phyloP scores from a whole-genome alignment of 2,329 filamentous ascomycete species.

The Aspergillus fructus region DNA sequence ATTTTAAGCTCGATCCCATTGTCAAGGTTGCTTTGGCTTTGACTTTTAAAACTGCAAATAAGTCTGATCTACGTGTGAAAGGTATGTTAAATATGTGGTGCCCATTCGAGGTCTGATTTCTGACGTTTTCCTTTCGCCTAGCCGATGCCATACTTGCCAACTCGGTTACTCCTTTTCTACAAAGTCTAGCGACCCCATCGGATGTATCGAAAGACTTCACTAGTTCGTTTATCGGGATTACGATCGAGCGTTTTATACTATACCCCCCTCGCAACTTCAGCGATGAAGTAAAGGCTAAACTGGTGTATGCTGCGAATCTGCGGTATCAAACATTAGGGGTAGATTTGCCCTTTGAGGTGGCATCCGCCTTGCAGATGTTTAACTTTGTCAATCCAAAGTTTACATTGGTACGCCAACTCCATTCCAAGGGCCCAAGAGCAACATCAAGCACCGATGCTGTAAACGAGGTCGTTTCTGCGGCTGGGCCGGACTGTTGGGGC shows the following conservation, averaged over 20 bases:
- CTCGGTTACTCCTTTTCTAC: slow-evolving; percentile 74
- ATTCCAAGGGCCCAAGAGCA: slow-evolving; percentile 70
- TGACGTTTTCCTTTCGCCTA: slow-evolving; percentile 37
- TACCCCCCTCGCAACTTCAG: slow-evolving; percentile 85
- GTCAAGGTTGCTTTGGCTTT: slow-evolving; percentile 85
- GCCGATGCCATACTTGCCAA: slow-evolving; percentile 87
- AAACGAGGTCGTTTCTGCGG: slow-evolving; percentile 57
- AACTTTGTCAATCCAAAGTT: slow-evolving; percentile 42
- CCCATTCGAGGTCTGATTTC: background rate
- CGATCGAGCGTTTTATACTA: slow-evolving; percentile 83
- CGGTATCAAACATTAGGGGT: slow-evolving; percentile 64
- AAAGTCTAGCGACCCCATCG: slow-evolving; percentile 67
- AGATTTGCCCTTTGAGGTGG: slow-evolving; percentile 44
- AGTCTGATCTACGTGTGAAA: slow-evolving; percentile 82
- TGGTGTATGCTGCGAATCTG: slow-evolving; percentile 63
- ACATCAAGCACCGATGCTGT: slow-evolving; percentile 73
- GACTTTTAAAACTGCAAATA: slow-evolving; percentile 80
- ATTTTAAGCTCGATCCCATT: slow-evolving; percentile 88
- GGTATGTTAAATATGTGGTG: slow-evolving; percentile 54
- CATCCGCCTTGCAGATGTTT: slow-evolving; percentile 47
- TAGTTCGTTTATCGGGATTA: slow-evolving; percentile 70
- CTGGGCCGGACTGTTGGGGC: slow-evolving; percentile 64
- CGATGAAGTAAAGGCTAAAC: slow-evolving; percentile 67
- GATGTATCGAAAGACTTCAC: slow-evolving; percentile 65
- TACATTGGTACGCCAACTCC: slow-evolving; percentile 63